Base-by-base conservation (phyloP, 2,329 filamentous ascomycete species). In the Xylariaceae sp. region DNA sequence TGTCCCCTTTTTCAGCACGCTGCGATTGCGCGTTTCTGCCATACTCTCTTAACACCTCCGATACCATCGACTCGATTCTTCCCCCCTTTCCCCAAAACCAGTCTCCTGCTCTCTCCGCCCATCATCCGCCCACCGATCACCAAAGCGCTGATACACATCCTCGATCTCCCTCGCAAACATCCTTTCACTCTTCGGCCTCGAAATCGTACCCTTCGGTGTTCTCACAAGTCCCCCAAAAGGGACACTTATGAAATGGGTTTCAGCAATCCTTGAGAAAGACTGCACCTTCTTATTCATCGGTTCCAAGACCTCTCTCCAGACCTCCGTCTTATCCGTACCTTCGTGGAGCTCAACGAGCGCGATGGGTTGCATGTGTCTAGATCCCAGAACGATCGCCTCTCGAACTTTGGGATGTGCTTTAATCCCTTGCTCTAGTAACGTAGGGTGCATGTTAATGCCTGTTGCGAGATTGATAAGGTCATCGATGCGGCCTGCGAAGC, bases 401-500 rank as follows among this genome's bases (percentile, higher is more conserved):
- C 48, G 39, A 3, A 52, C 57, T 12, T 48, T 39, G 1, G 12
- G 30, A 22, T 53, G 33, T n/a, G 44, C 41, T 18, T 17, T 36
- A 14, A 61, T 44, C 6, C 49, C 51, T 17, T 42, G 27, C 48
- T 60, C 58, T 11, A 60, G 51, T 14, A 50, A 35, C 5, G 43
- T 54, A 3, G 57, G 57, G 35, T 49, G 47, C n/a, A 58, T 45
- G 30, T 55, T 62, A 30, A 59, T 51, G 41, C 55, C 58, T 1
- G 54, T 50, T 2, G 52, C 49, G 30, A 61, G 56, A 12, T 51
- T 55, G 12, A 60, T 55, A 5, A 66, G 50, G 31, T 62, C 62
- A 33, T 66, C 63, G 12, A 58, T 59, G 11, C 58, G 51, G 22
- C 58, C 58, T 1, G 48, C 48, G 15, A 58, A 61, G 19, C 52